Conservation (phyloP, 169 alveolate genomes). For the Theileria luwenshuni region DNA sequence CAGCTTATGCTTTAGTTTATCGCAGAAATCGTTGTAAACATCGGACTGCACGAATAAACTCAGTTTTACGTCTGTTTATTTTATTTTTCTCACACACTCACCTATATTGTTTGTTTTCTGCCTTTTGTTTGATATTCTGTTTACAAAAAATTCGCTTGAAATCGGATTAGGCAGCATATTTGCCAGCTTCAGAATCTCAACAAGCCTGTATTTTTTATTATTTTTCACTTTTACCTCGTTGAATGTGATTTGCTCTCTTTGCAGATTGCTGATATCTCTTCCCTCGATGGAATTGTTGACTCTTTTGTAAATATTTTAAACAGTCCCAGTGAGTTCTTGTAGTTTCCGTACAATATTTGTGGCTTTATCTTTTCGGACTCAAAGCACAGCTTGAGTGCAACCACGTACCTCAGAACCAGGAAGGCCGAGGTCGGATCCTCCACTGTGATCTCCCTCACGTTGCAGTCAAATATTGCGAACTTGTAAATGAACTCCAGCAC, state of each 20-base stretch:
- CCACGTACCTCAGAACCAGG: conserved; percentile 72
- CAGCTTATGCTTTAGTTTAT: conserved; percentile 16
- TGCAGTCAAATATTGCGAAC: conserved; percentile 69
- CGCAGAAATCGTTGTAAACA: conserved; percentile 10
- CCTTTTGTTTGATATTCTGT: conserved; percentile 13
- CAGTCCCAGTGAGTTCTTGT: background rate
- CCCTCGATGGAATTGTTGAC: conserved; percentile 14
- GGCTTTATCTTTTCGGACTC: conserved; percentile 20
- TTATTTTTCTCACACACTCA: background rate
- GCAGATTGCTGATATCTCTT: conserved; percentile 17
- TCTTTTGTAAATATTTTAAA: conserved; percentile 8
- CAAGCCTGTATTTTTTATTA: conserved; percentile 16
- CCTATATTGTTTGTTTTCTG: conserved; percentile 20
- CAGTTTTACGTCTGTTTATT: conserved; percentile 16
- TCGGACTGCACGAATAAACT: conserved; percentile 21
- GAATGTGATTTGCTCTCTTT: conserved; percentile 35
- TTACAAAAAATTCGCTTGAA: background rate
- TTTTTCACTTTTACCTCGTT: conserved; percentile 21
- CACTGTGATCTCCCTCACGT: conserved; percentile 76
- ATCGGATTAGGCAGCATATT: conserved; percentile 18
- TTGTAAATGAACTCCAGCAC: conserved; percentile 71
- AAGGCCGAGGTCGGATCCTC: conserved; percentile 81
- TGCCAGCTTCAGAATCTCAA: conserved; percentile 31
- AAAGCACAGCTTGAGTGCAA: conserved; percentile 66
- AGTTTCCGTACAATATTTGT: conserved; percentile 6